Percentiles rank a stretch among this genome's conserved stretches.
Evolutionary conservation across 345 rosid genomes (phyloP).

Genomic region (Adansonia digitata): DNA sequence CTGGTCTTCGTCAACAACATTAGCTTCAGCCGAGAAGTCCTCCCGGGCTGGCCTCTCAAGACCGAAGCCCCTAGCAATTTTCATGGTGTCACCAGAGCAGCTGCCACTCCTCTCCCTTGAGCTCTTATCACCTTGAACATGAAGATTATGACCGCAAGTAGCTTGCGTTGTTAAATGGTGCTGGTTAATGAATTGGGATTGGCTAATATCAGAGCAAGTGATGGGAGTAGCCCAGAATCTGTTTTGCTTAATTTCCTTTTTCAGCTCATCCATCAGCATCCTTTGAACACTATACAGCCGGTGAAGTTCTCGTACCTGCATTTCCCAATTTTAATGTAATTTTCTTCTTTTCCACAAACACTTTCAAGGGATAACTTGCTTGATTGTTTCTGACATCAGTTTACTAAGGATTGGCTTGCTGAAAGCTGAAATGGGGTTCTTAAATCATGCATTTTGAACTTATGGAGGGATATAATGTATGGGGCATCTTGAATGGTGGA

Average conservation of each 20-base stretch:
- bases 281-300: slow-evolving; percentile 64
- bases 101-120: slow-evolving; percentile 55
- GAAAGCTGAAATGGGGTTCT: not conserved
- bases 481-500: not conserved
- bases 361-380: not conserved
- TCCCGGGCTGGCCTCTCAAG: slow-evolving; percentile 42
- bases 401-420: not conserved
- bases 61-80: slow-evolving; percentile 30
- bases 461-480: not conserved
- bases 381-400: not conserved
- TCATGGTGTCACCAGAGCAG: slow-evolving; percentile 35
- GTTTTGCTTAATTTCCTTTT: slow-evolving; percentile 37
- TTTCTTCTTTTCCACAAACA: not conserved
- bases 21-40: slow-evolving; percentile 27
- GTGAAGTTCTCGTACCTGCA: slow-evolving; percentile 85
- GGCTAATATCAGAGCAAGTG: slow-evolving; percentile 18
- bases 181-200: slow-evolving; percentile 19
- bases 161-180: slow-evolving; percentile 18
- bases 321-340: not conserved
- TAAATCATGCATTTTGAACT: not conserved
- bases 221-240: slow-evolving; percentile 19
- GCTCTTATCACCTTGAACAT: slow-evolving; percentile 21
- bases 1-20: slow-evolving; percentile 22
- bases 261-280: slow-evolving; percentile 56
- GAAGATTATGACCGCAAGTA: slow-evolving; percentile 12